These are phyloP conservation scores for Polyporus tsugae DNA, from an alignment of 1,284 basidiomycete species.

Conservation along the genomic window DNA sequence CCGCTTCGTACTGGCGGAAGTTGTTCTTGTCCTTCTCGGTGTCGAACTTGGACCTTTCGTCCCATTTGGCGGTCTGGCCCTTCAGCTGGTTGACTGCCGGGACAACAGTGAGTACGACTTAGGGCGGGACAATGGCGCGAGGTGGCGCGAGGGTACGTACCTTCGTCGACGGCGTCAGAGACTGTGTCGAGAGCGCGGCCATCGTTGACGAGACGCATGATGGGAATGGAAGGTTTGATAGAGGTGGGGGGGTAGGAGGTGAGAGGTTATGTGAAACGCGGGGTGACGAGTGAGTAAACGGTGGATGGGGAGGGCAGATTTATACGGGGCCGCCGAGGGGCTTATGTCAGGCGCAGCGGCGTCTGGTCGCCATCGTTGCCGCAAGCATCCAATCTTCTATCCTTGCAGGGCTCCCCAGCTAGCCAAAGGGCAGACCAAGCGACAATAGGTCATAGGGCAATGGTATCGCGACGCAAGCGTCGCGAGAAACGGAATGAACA, in stretches of 20 bases:
- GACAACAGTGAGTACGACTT: constrained; percentile 1
- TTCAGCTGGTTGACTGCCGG: constrained; percentile 72
- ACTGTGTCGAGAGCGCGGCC: constrained; percentile 59
- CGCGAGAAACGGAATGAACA: constrained; percentile 5
- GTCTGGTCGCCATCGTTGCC: constrained; percentile 10
- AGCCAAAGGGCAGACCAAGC: neutral
- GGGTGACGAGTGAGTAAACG: constrained; percentile 1
- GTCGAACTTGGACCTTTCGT: constrained; percentile 73
- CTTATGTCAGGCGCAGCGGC: constrained; percentile 17
- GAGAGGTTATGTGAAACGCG: neutral
- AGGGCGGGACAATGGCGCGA: neutral
- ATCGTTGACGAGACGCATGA: constrained; percentile 29
- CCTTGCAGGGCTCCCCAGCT: neutral
- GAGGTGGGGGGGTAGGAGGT: neutral
- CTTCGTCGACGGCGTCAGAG: constrained; percentile 80
- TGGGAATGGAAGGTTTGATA: neutral
- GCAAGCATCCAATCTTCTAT: constrained; percentile 4
- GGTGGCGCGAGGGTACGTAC: constrained; percentile 53
- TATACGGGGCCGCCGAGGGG: constrained; percentile 6
- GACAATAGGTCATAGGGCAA: constrained; percentile 17
- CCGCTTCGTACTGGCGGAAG: constrained; percentile 80
- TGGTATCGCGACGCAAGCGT: constrained; percentile 3
- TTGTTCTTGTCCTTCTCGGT: constrained; percentile 78
- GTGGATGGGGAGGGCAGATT: neutral
- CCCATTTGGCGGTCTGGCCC: constrained; percentile 57